Evolutionary conservation across 805 yeast species (phyloP).

Genomic region (Lipomyces kockii): DNA sequence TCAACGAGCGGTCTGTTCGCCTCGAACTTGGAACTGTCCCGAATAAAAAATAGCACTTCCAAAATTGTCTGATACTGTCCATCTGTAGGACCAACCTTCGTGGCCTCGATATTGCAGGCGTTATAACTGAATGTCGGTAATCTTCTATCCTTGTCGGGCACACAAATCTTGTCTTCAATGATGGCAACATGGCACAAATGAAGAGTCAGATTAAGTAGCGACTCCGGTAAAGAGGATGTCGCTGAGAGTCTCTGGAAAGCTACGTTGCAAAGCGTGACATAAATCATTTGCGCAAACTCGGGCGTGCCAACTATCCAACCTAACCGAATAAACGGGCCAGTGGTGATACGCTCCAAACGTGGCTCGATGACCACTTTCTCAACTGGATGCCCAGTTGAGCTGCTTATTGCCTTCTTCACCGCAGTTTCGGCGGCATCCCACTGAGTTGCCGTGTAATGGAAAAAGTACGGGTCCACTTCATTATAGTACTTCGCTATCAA

Average conservation of each 20-base stretch:
- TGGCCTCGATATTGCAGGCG: slow-evolving; percentile 16
- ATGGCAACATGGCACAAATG: slow-evolving; percentile 72
- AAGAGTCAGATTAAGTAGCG: slow-evolving; percentile 60
- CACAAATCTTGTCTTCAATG: slow-evolving; percentile 49
- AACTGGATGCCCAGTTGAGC: slow-evolving; percentile 47
- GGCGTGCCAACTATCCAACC: slow-evolving; percentile 38
- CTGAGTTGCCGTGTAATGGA: slow-evolving; percentile 75
- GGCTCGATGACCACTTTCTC: slow-evolving; percentile 66
- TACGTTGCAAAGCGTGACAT: slow-evolving; percentile 24
- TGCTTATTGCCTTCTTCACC: slow-evolving; percentile 57
- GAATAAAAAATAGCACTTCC: slow-evolving; percentile 25
- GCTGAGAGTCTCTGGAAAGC: slow-evolving; percentile 19
- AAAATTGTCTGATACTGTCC: slow-evolving; percentile 24
- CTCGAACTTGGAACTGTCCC: slow-evolving; percentile 9
- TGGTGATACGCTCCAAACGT: slow-evolving; percentile 42
- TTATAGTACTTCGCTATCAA: slow-evolving; percentile 61
- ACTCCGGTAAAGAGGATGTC: slow-evolving; percentile 53
- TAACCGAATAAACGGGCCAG: slow-evolving; percentile 44
- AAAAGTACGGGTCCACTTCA: slow-evolving; percentile 78
- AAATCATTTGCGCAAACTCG: slow-evolving; percentile 36
- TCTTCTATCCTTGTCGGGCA: slow-evolving; percentile 15
- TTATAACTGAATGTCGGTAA: slow-evolving; percentile 26
- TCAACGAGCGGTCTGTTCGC: slow-evolving; percentile 29
- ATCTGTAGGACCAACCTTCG: slow-evolving; percentile 16
- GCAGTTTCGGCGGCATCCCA: slow-evolving; percentile 81